These are phyloP conservation scores for Tephrocybe sp. DNA, from an alignment of 768 basidiomycete species.

Conservation along the genomic window DNA sequence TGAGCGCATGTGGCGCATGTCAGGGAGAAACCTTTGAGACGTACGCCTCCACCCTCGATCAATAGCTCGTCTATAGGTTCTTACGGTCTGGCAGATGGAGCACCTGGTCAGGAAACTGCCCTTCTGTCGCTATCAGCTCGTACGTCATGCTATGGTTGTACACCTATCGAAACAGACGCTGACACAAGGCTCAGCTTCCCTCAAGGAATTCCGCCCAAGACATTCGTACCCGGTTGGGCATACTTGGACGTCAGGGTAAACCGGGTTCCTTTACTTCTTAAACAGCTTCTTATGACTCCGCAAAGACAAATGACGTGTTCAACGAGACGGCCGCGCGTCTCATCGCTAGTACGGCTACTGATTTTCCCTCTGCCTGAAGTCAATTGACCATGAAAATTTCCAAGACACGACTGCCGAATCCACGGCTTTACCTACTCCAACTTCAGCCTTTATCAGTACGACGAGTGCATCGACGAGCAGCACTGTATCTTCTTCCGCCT, in stretches of 20 bases:
- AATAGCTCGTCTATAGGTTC: constrained; percentile 4
- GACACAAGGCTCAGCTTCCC: constrained; percentile 38
- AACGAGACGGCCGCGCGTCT: constrained; percentile 37
- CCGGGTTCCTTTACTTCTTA: not conserved
- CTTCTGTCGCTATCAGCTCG: constrained; percentile 30
- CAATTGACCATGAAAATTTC: not conserved
- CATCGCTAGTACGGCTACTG: constrained; percentile 29
- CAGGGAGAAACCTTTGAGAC: constrained; percentile 41
- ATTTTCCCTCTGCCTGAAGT: not conserved
- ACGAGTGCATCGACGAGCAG: constrained; percentile 3
- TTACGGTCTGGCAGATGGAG: constrained; percentile 42
- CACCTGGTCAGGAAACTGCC: constrained; percentile 49
- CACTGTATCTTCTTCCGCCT: not conserved
- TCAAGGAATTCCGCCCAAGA: constrained; percentile 42
- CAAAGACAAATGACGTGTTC: constrained; percentile 37
- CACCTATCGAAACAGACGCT: not conserved
- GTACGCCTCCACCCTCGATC: constrained; percentile 24
- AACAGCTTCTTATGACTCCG: not conserved
- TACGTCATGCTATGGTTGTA: constrained; percentile 16
- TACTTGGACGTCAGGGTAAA: constrained; percentile 51
- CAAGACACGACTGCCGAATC: constrained; percentile 39
- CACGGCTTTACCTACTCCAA: constrained; percentile 32
- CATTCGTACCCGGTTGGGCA: constrained; percentile 62
- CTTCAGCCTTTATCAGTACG: constrained; percentile 18
- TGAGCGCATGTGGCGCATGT: constrained; percentile 60